Percentiles rank a stretch among this genome's conserved stretches.
Conservation (phyloP, 2,329 filamentous ascomycete genomes). For the Proliferodiscus dingleyae region DNA sequence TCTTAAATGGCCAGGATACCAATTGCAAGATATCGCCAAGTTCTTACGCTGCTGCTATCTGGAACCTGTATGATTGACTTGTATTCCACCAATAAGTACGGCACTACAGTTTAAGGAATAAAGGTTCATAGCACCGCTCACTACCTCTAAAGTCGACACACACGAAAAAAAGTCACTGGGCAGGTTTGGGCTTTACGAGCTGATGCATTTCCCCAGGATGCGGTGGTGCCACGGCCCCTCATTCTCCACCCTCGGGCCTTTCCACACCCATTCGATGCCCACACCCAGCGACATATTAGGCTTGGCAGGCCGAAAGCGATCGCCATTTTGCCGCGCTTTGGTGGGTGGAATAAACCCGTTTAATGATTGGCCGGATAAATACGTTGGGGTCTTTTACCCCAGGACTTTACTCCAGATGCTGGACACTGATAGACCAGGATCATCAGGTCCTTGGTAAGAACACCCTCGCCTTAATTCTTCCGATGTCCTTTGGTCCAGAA, state of each 20-base stretch:
- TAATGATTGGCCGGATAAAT: conserved; percentile 4
- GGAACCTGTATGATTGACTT: too few relatives aligned
- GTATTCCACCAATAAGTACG: conserved; percentile 5
- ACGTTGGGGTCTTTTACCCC: background rate
- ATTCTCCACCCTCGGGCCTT: background rate
- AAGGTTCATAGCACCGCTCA: too few relatives aligned
- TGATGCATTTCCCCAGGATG: conserved; percentile 1
- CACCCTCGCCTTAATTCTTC: background rate
- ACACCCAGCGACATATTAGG: background rate
- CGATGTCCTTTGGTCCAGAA: conserved; percentile 5
- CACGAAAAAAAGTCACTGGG: background rate
- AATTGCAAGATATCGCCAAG: background rate
- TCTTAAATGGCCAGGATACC: background rate
- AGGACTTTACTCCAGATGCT: conserved; percentile 2
- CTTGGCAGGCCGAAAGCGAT: background rate
- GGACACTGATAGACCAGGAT: background rate
- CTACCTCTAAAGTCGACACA: too few relatives aligned
- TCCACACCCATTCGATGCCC: background rate
- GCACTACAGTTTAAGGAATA: too few relatives aligned
- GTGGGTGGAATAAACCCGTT: conserved; percentile 1
- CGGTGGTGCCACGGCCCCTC: background rate
- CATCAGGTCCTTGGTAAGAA: background rate
- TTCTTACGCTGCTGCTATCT: background rate
- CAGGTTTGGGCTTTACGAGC: conserved; percentile 3
- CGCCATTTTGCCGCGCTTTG: background rate